Evolutionary conservation across 2,329 filamentous ascomycete genomes (phyloP).

Genomic region (Scedosporium dehoogii): DNA sequence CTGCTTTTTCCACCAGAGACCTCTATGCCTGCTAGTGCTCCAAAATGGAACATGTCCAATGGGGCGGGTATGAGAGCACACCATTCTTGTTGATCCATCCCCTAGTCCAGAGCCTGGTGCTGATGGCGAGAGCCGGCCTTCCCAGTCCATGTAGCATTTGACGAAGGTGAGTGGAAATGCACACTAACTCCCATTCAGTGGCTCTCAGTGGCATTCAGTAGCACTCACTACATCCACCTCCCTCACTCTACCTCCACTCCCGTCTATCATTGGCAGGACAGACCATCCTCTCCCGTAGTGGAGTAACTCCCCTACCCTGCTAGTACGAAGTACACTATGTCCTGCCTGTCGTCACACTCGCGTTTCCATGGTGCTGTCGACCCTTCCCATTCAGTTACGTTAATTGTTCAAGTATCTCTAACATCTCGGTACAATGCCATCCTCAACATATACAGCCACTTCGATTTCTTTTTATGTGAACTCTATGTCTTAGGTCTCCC

Average conservation of each 20-base stretch:
- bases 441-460: neutral
- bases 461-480: neutral
- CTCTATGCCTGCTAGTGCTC: no score
- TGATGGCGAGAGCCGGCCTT: no score
- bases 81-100: no score
- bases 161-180: no score
- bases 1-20: no score
- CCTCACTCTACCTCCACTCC: neutral
- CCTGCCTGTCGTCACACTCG: neutral
- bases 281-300: neutral
- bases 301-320: neutral
- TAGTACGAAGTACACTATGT: neutral
- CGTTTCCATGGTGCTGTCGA: neutral
- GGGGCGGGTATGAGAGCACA: no score
- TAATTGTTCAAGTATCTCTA: neutral
- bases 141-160: no score
- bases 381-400: neutral
- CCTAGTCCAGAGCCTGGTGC: no score
- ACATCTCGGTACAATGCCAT: neutral
- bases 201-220: no score
- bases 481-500: neutral
- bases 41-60: no score
- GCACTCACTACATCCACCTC: neutral
- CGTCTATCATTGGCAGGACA: neutral
- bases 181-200: no score